Base-by-base conservation (phyloP, 805 yeast genomes). In the Millerago galiae region DNA sequence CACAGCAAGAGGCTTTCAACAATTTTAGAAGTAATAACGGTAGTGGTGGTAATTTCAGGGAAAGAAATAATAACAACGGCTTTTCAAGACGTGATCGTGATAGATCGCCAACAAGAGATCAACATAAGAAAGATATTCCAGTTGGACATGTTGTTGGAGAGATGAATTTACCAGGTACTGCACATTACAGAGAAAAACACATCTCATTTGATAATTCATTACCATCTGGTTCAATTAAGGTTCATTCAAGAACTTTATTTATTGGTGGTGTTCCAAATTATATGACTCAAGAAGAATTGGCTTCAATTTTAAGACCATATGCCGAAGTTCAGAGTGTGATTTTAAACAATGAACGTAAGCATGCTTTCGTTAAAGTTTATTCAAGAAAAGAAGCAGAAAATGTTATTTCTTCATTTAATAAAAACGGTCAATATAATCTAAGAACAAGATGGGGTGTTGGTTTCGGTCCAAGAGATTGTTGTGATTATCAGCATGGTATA, bases 401-500 rank as follows among this genome's bases (percentile, higher is more conserved):
- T 47, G 89, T 89, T 12, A 74, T 88, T 44, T 70, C 75, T 33
- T 75, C 79, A 34, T 88, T 90, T 66, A 79, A 79, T 56, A 78
- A 81, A 52, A 81, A 80, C 48, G 82, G 83, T 33, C 62, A 75
- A 9, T 66, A 59, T 68, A 77, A 52, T 29, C 69, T 93, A 52
- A 77, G 98, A 65, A 86, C 95, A 5, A 76, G 96, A 60, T 93
- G 99, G 99, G 99, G 98, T 52, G 98, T 93, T 48, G 99, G 99
- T 1, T 93, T 85, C 58, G 99, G 99, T 5, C 99, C 99, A 42
- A 79, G 99, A 68, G 98, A 93, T 62, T 91, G 98, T 69, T 87
- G 96, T 62, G 95, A 93, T 64, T 93, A 93, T 64, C 90, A 82
- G 58, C 82, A 82, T 44, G 99, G 99, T 48, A 73, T 82, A 31